These are phyloP conservation scores for Saksenaea vasiformis DNA, from an alignment of 371 early-diverging fungal species.

Conservation along the genomic window DNA sequence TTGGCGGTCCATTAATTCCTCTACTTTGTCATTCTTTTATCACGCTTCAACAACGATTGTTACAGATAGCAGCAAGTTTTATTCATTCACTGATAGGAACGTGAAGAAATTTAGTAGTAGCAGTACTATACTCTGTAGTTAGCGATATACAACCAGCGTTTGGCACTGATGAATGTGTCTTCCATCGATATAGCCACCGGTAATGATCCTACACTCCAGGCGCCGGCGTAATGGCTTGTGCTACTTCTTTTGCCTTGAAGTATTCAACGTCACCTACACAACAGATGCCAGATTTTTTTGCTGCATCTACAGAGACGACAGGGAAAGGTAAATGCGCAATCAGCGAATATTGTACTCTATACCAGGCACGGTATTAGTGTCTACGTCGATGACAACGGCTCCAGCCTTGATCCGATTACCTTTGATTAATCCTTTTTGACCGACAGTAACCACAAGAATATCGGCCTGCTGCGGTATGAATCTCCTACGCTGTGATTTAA, in stretches of 20 bases:
- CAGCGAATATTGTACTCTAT: neutral
- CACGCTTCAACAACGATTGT: too few relatives aligned
- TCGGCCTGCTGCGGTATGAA: constrained; percentile 57
- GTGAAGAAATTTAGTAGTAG: too few relatives aligned
- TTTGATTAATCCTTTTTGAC: constrained; percentile 70
- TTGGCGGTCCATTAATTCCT: neutral
- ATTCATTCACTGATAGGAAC: too few relatives aligned
- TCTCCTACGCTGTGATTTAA: neutral
- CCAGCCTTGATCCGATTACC: constrained; percentile 89
- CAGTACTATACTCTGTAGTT: neutral
- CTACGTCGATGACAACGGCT: constrained; percentile 90
- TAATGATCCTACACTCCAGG: constrained; percentile 95
- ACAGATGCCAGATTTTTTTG: constrained; percentile 80
- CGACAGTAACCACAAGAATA: constrained; percentile 85
- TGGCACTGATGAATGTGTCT: constrained; percentile 76
- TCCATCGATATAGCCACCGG: constrained; percentile 92
- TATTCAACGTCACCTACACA: constrained; percentile 91
- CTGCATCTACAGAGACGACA: constrained; percentile 53
- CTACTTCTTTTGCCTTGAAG: constrained; percentile 61
- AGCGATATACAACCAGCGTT: constrained; percentile 21
- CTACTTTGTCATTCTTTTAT: too few relatives aligned
- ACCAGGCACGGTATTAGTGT: constrained; percentile 79
- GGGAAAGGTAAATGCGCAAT: neutral
- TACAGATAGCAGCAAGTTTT: too few relatives aligned
- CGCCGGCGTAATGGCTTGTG: constrained; percentile 84